Conservation (phyloP, 208 protist species). For the Porcisia deanei region DNA sequence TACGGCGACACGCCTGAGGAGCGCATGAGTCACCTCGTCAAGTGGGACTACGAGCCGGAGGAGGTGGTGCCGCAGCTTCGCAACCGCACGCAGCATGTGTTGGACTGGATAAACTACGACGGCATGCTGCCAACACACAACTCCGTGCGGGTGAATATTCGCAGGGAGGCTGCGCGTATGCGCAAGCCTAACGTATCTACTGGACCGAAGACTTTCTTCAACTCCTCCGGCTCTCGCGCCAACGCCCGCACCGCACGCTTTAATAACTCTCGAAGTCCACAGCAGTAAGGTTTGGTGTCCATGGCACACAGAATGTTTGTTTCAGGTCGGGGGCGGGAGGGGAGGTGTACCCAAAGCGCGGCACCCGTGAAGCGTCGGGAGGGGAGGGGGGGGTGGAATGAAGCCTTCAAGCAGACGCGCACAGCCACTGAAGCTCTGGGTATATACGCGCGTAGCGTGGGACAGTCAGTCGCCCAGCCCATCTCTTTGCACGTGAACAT, state of each 20-base stretch:
- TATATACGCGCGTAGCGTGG: neutral
- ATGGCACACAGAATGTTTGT: neutral
- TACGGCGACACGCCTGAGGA: constrained; percentile 90
- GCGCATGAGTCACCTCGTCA: constrained; percentile 79
- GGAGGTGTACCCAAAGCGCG: neutral
- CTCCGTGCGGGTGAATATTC: constrained; percentile 73
- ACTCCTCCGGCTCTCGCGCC: constrained; percentile 76
- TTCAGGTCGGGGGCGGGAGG: neutral
- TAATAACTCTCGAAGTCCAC: constrained; percentile 16
- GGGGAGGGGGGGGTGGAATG: neutral
- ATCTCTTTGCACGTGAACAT: neutral
- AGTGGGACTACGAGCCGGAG: constrained; percentile 83
- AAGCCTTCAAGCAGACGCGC: neutral
- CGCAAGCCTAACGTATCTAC: constrained; percentile 47
- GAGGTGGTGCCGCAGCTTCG: constrained; percentile 51
- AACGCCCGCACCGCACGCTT: constrained; percentile 80
- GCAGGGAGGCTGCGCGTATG: constrained; percentile 68
- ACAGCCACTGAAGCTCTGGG: neutral
- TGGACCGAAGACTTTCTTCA: constrained; percentile 79
- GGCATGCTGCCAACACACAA: constrained; percentile 82
- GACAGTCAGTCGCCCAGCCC: neutral
- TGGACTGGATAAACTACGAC: constrained; percentile 89
- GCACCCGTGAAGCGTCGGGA: neutral
- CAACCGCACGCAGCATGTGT: constrained; percentile 68
- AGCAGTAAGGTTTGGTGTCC: neutral